These are phyloP conservation scores for Kodamaea leandrae DNA, from an alignment of 805 yeast genomes.

Conservation along the genomic window DNA sequence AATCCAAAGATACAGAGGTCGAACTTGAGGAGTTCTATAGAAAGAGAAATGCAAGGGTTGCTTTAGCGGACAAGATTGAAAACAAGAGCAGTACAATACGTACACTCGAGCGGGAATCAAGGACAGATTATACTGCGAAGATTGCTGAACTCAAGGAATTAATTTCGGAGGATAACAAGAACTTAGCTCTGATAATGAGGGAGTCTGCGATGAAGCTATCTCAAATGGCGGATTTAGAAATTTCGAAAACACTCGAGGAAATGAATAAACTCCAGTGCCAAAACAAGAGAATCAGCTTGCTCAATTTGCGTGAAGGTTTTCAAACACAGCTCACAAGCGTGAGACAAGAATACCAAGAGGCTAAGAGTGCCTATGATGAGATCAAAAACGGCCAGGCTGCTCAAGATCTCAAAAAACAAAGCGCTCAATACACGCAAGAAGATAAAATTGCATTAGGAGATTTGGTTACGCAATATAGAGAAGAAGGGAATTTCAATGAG, in stretches of 20 bases:
- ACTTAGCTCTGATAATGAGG: constrained; percentile 17
- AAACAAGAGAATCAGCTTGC: constrained; percentile 22
- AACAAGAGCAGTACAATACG: constrained; percentile 27
- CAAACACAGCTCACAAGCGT: constrained; percentile 25
- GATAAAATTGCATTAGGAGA: constrained; percentile 37
- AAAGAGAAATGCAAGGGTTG: constrained; percentile 16
- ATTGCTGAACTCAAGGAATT: constrained; percentile 30
- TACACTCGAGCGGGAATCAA: constrained; percentile 35
- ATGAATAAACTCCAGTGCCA: constrained; percentile 16
- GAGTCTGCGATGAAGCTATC: constrained; percentile 23
- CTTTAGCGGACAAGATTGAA: constrained; percentile 24
- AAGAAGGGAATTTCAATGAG: constrained; percentile 36
- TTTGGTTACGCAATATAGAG: constrained; percentile 38
- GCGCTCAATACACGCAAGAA: constrained; percentile 36
- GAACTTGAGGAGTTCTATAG: constrained; percentile 11
- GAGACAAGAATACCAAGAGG: constrained; percentile 29
- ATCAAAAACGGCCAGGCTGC: constrained; percentile 43
- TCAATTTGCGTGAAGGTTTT: constrained; percentile 26
- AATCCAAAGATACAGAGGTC: constrained; percentile 10
- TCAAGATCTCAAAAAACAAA: constrained; percentile 33
- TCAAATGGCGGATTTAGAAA: constrained; percentile 18
- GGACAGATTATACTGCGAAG: constrained; percentile 41
- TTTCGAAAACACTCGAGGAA: constrained; percentile 15
- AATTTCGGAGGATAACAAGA: constrained; percentile 20
- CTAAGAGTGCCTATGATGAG: constrained; percentile 34